Evolutionary conservation across 176 grass and related monocot genomes (phyloP).

Genomic region (Puya raimondii): DNA sequence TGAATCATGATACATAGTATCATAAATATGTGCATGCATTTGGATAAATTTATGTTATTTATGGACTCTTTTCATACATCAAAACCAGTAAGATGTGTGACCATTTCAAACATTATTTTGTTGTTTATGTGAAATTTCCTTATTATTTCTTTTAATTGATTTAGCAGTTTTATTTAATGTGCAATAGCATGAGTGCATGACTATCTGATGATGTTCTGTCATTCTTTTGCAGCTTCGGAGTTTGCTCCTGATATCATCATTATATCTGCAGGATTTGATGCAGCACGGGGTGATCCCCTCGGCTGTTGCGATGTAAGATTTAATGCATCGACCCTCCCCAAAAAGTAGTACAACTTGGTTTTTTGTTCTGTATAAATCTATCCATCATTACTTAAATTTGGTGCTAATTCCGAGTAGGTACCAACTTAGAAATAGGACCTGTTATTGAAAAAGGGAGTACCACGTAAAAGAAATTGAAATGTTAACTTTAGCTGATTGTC

Average conservation of each 20-base stretch:
- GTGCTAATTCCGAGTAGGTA: background rate
- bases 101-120: background rate
- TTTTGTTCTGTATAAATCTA: background rate
- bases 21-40: too few species aligned
- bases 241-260: slow-evolving; percentile 89
- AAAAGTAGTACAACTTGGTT: background rate
- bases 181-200: background rate
- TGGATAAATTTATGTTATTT: too few species aligned
- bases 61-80: too few species aligned
- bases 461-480: too few species aligned
- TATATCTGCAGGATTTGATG: slow-evolving; percentile 97
- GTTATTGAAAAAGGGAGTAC: too few species aligned
- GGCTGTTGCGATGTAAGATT: slow-evolving; percentile 89
- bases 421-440: too few species aligned
- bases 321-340: background rate
- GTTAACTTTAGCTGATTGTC: too few species aligned
- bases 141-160: background rate
- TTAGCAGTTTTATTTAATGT: background rate
- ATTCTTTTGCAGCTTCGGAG: slow-evolving; percentile 53
- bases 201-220: slow-evolving; percentile 2
- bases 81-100: too few species aligned
- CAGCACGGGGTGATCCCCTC: slow-evolving; percentile 86
- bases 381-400: background rate
- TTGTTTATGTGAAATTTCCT: background rate
- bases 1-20: too few species aligned